phyloP scores from a whole-genome alignment of 441 rosid genomes.

The Euphorbia celastroides region DNA sequence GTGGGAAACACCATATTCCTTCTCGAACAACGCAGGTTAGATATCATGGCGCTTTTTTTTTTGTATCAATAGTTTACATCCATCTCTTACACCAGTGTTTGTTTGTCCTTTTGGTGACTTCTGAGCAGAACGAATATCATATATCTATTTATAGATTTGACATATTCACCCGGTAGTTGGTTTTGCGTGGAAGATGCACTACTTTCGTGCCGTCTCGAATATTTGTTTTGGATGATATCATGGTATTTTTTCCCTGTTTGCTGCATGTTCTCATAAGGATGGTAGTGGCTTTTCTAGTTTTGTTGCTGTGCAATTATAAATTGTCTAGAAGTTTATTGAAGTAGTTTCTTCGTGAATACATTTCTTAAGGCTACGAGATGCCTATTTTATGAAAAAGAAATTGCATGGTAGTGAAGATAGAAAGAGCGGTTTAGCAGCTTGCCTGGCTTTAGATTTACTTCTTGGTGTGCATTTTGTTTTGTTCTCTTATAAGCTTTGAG shows the following conservation, averaged over 20 bases:
- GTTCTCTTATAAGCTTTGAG: not conserved
- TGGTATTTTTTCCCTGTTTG: not conserved
- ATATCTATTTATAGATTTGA: not conserved
- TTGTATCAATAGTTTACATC: constrained; percentile 5
- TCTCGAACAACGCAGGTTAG: constrained; percentile 66
- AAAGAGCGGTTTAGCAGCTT: not conserved
- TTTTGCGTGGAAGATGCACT: no score
- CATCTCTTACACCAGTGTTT: constrained; percentile 3
- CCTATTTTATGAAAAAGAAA: not conserved
- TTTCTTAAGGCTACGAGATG: not conserved
- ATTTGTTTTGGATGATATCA: not conserved
- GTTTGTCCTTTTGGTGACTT: constrained; percentile 11
- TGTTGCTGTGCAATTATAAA: not conserved
- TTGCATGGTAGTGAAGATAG: not conserved
- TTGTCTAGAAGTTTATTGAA: not conserved
- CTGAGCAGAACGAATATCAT: not conserved
- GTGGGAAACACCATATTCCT: constrained; percentile 60
- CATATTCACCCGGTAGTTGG: not conserved
- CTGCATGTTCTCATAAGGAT: not conserved
- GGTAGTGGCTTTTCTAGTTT: not conserved
- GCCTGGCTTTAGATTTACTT: not conserved
- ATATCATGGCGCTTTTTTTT: constrained; percentile 8
- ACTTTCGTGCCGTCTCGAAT: not conserved
- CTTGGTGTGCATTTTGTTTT: constrained; percentile 2
- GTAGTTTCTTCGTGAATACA: not conserved